Evolutionary conservation across 176 grass and related monocot genomes (phyloP).

Genomic region (Avena atlantica): DNA sequence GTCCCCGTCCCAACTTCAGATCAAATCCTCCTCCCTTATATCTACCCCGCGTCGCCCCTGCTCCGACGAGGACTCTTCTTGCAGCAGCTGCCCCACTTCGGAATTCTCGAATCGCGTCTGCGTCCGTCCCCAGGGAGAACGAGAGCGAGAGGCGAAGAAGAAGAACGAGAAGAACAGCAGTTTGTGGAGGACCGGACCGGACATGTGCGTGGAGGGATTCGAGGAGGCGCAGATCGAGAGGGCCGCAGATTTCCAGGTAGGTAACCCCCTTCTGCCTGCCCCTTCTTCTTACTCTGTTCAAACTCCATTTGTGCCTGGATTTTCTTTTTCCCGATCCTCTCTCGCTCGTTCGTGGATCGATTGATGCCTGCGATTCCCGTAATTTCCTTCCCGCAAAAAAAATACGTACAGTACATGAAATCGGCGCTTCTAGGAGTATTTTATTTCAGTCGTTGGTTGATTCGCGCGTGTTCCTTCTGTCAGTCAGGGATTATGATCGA

Average conservation of each 20-base stretch:
- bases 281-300: background rate
- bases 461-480: background rate
- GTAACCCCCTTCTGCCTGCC: background rate
- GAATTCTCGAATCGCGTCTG: background rate
- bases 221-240: slow-evolving; percentile 61
- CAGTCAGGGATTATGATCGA: background rate
- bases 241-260: slow-evolving; percentile 50
- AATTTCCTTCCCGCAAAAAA: background rate
- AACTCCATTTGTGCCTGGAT: background rate
- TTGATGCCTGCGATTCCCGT: background rate
- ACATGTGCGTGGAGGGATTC: slow-evolving; percentile 82
- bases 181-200: slow-evolving; percentile 16
- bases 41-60: background rate
- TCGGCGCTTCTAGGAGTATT: background rate
- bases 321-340: too few relatives aligned
- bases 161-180: background rate
- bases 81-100: background rate
- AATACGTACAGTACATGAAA: background rate
- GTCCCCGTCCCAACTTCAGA: background rate
- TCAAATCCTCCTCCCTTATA: too few relatives aligned
- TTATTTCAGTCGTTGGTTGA: background rate
- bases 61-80: background rate
- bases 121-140: background rate
- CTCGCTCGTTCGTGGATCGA: background rate
- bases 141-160: background rate